Conservation (phyloP, 805 yeast species). For the Candida koratica region DNA sequence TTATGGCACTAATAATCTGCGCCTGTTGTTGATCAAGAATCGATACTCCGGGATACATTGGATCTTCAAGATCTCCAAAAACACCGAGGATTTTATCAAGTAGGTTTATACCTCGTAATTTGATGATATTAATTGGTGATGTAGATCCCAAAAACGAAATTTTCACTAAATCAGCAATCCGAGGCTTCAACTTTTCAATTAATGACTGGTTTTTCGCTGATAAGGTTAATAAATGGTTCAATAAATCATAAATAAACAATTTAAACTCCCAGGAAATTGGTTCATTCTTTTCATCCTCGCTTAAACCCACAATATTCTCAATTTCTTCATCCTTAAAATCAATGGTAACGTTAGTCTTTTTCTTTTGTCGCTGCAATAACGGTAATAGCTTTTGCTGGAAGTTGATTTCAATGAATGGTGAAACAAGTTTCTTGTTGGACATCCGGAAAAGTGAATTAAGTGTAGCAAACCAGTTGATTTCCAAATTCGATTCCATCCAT, state of each 20-base stretch:
- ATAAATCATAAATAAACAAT: constrained; percentile 42
- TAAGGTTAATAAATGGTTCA: constrained; percentile 40
- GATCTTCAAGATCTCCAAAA: constrained; percentile 63
- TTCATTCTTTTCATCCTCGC: constrained; percentile 46
- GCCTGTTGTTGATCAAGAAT: constrained; percentile 92
- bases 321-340: constrained; percentile 41
- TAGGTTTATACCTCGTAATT: constrained; percentile 61
- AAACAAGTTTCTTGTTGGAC: constrained; percentile 40
- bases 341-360: constrained; percentile 21
- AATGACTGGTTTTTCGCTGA: constrained; percentile 37
- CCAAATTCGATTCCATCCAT: constrained; percentile 56
- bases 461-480: constrained; percentile 55
- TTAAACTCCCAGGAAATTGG: constrained; percentile 58
- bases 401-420: constrained; percentile 35
- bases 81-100: constrained; percentile 59
- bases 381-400: constrained; percentile 41
- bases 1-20: constrained; percentile 81
- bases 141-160: constrained; percentile 81
- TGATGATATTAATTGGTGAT: constrained; percentile 56
- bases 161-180: constrained; percentile 64
- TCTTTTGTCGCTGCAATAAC: constrained; percentile 39
- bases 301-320: constrained; percentile 37
- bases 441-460: constrained; percentile 47
- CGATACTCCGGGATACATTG: constrained; percentile 65
- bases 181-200: constrained; percentile 39